Evolutionary conservation across 2,329 filamentous ascomycete species (phyloP), one percentile per base, ranked within the genome.

Genomic region (Fusarium sp.): DNA sequence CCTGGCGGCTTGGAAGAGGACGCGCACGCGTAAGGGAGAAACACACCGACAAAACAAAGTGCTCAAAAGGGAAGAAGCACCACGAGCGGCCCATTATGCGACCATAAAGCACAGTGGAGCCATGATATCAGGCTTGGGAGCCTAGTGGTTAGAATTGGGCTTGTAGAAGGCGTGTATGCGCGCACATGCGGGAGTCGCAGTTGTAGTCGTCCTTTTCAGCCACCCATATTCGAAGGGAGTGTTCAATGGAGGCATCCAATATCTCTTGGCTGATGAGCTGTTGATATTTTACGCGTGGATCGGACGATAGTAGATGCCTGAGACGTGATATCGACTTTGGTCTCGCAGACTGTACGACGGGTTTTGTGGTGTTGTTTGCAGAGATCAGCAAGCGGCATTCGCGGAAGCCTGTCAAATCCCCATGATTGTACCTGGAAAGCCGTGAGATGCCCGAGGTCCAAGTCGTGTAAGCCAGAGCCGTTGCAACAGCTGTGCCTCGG

Each of bases 1-100:
- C 37, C 44, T 42, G 42, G 53, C 32, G 39, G 51, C 47, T 50
- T 52, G 52, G 44, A 54, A 53, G 43, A 69, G 63, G 68, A 69
- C 70, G 70, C 70, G 66, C 67, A 73, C 65, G 66, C 61, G 68
- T 67, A 63, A 68, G 49, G 67, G 55, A 65, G 66, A 71, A 73
- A 73, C 71, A 74, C 73, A 75, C 73, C 73, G 73, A 74, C 73
- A 70, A 70, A 72, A 65, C 66, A 69, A 65, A 63, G 45, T 62
- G 65, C 66, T 68, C 53, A 55, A 68, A 59, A 59, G 56, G 57
- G 63, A 60, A 57, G 63, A 58, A 57, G 58, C 59, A 70, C 56
- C 56, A 68, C 61, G 72, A 72, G 70, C 72, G 73, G 61, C 61
- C 61, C 49, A 67, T 68, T 59, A 73, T 73, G 73, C 72, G 73